A percentile compares a stretch with the other conserved stretches of the same genome.
Evolutionary conservation across 75 land plant species (phyloP).

Genomic region (Cunninghamia lanceolata): DNA sequence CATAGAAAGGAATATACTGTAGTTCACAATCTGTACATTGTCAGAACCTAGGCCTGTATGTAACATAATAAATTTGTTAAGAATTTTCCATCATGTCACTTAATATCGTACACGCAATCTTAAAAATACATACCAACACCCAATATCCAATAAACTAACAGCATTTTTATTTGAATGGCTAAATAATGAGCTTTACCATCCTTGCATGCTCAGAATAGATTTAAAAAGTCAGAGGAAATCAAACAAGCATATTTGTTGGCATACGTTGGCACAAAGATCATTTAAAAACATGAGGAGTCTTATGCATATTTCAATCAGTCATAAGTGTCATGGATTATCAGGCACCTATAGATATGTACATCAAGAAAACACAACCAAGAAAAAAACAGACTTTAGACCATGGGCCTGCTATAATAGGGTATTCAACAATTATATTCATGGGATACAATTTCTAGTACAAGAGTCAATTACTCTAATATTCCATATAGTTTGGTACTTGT

Average conservation of each 20-base stretch:
- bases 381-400: neutral
- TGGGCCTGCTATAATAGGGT: neutral
- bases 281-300: neutral
- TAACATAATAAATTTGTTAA: neutral
- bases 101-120: neutral
- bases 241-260: neutral
- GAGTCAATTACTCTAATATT: neutral
- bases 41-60: neutral
- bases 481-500: neutral
- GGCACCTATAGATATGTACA: neutral
- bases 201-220: neutral
- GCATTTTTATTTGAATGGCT: neutral
- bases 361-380: neutral
- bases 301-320: neutral
- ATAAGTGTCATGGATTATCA: neutral
- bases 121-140: slow-evolving; percentile 2
- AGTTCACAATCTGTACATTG: neutral
- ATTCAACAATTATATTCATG: neutral
- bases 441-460: neutral
- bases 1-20: neutral
- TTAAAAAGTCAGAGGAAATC: neutral
- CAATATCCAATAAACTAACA: neutral
- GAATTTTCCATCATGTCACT: neutral
- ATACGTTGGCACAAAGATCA: neutral
- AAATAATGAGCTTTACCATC: neutral